Percentiles rank a stretch among this genome's conserved stretches.
phyloP scores from a whole-genome alignment of 352 stramenopile genomes.

The Globisporangium ultimum region DNA sequence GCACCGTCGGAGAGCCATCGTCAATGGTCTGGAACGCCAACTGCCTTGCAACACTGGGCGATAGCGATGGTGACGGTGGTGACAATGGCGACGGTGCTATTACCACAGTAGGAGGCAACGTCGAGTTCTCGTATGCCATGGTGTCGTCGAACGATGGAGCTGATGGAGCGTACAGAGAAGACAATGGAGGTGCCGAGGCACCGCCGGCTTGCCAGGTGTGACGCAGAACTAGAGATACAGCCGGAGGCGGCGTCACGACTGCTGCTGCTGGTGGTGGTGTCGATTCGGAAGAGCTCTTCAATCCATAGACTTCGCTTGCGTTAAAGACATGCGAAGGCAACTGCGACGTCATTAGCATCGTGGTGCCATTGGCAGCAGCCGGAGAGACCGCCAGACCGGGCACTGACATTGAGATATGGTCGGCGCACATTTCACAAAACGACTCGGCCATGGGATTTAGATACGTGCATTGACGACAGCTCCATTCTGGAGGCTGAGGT shows the following conservation, averaged over 20 bases:
- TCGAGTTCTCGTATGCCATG: conserved; percentile 1
- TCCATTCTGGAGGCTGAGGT: conserved; percentile 20
- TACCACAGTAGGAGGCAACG: not conserved
- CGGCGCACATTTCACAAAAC: conserved; percentile 61
- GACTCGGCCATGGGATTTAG: conserved; percentile 48
- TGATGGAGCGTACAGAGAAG: conserved; percentile 23
- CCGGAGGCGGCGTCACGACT: not conserved
- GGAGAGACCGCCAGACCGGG: too few relatives aligned
- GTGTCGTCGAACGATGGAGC: conserved; percentile 23
- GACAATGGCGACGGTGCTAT: not conserved
- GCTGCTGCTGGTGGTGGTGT: not conserved
- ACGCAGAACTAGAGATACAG: not conserved
- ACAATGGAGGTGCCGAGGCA: conserved; percentile 10
- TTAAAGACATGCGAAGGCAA: not conserved
- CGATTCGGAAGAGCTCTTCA: not conserved
- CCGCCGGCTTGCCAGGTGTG: not conserved
- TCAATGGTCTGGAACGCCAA: not conserved
- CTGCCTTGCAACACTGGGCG: not conserved
- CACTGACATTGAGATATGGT: conserved; percentile 49
- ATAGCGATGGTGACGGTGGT: not conserved
- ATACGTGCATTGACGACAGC: conserved; percentile 55
- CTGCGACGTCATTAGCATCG: not conserved
- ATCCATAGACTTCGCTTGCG: not conserved
- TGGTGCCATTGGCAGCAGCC: not conserved
- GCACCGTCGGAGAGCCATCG: not conserved